phyloP scores from a whole-genome alignment of 192 early-diverging fungal genomes.

The Coemansia sp. region DNA sequence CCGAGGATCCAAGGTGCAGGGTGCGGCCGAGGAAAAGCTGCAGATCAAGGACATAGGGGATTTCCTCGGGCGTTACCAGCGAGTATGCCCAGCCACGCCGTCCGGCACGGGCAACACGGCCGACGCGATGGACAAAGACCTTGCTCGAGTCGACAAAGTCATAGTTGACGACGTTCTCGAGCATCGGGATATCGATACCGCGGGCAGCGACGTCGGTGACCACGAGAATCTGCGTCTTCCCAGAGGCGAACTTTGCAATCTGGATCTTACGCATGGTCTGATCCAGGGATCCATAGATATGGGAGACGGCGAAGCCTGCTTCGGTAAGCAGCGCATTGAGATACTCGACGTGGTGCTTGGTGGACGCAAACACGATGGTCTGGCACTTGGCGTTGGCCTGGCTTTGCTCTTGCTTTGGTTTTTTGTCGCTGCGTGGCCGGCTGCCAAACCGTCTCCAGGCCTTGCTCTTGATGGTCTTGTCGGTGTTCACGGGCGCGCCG shows the following conservation, averaged over 20 bases:
- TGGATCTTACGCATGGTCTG: slow-evolving; percentile 87
- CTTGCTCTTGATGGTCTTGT: slow-evolving; percentile 46
- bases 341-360: slow-evolving; percentile 99
- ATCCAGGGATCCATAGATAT: slow-evolving; percentile 93
- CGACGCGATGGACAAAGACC: slow-evolving; percentile 95
- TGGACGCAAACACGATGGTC: slow-evolving; percentile 92
- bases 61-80: slow-evolving; percentile 80
- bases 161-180: slow-evolving; percentile 97
- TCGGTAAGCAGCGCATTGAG: slow-evolving; percentile 67
- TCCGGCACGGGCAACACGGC: slow-evolving; percentile 94
- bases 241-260: slow-evolving; percentile 78
- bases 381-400: slow-evolving; percentile 56
- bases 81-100: slow-evolving; percentile 89
- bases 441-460: slow-evolving; percentile 24
- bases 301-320: slow-evolving; percentile 74
- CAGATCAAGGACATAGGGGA: slow-evolving; percentile 90
- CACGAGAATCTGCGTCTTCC: slow-evolving; percentile 74
- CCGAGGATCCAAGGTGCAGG: slow-evolving; percentile 55
- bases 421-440: slow-evolving; percentile 18
- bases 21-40: slow-evolving; percentile 87
- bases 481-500: slow-evolving; percentile 57
- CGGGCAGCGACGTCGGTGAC: slow-evolving; percentile 99
- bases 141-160: slow-evolving; percentile 91
- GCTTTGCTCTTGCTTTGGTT: slow-evolving; percentile 31
- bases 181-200: slow-evolving; percentile 97